Percentiles rank a stretch among this genome's conserved stretches.
Evolutionary conservation across 169 alveolate species (phyloP).

Genomic region (Plasmodium relictum): DNA sequence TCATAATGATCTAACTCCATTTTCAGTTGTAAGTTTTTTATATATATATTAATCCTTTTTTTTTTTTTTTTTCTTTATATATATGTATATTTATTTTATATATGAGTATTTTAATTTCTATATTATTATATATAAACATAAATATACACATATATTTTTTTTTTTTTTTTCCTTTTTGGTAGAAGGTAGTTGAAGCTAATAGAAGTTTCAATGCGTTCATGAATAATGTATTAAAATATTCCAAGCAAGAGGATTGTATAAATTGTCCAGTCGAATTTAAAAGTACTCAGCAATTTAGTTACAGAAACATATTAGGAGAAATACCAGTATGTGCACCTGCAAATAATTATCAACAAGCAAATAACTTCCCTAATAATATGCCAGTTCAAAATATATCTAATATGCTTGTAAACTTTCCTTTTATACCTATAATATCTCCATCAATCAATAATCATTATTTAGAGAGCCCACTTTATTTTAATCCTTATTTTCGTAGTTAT

Average conservation of each 20-base stretch:
- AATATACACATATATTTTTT: neutral
- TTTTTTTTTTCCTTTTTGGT: neutral
- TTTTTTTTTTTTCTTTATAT: too few species aligned
- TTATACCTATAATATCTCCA: conserved; percentile 35
- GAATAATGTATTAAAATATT: conserved; percentile 29
- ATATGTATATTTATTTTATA: too few species aligned
- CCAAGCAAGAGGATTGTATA: conserved; percentile 34
- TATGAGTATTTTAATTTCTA: neutral
- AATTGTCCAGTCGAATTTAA: conserved; percentile 40
- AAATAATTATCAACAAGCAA: conserved; percentile 30
- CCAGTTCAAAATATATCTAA: conserved; percentile 48
- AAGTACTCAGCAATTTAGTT: conserved; percentile 13
- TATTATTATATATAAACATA: conserved; percentile 5
- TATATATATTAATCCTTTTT: too few species aligned
- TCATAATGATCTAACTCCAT: conserved; percentile 22
- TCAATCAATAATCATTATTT: conserved; percentile 21
- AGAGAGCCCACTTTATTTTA: conserved; percentile 32
- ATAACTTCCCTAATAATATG: conserved; percentile 29
- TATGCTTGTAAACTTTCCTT: conserved; percentile 41
- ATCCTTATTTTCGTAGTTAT: conserved; percentile 50
- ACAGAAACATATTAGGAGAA: conserved; percentile 48
- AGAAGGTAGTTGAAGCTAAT: conserved; percentile 22
- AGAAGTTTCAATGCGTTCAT: conserved; percentile 14
- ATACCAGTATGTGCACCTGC: neutral
- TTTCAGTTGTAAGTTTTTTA: conserved; percentile 36